phyloP scores from a whole-genome alignment of 352 stramenopile species.

The Elongisporangium undulatum region DNA sequence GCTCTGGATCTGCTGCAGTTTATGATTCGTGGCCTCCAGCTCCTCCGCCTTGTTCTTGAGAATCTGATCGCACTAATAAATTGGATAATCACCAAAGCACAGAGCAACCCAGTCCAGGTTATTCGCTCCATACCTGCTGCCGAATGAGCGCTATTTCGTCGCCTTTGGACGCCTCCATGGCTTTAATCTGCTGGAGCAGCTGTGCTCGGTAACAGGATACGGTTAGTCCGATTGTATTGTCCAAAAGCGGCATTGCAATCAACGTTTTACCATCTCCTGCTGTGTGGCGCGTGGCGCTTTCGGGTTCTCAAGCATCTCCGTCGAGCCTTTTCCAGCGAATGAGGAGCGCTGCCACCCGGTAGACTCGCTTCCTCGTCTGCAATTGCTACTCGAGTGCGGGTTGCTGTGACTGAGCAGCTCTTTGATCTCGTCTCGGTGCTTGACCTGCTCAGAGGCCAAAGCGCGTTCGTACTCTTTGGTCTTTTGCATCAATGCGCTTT shows the following conservation, averaged over 20 bases:
- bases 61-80: slow-evolving; percentile 51
- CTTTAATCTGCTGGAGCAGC: slow-evolving; percentile 39
- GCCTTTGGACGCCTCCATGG: slow-evolving; percentile 59
- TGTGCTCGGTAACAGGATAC: slow-evolving; percentile 15
- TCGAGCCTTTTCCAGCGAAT: neutral
- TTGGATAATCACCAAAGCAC: neutral
- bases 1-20: slow-evolving; percentile 32
- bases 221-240: neutral
- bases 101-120: neutral
- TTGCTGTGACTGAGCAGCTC: slow-evolving; percentile 41
- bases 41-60: slow-evolving; percentile 49
- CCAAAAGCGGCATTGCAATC: neutral
- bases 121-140: slow-evolving; percentile 31
- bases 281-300: slow-evolving; percentile 24
- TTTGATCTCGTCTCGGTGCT: slow-evolving; percentile 53
- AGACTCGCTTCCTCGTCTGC: slow-evolving; percentile 5
- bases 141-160: slow-evolving; percentile 69
- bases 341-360: slow-evolving; percentile 4
- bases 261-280: slow-evolving; percentile 15
- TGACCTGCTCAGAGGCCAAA: slow-evolving; percentile 32
- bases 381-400: slow-evolving; percentile 12
- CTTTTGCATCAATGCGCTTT: slow-evolving; percentile 50
- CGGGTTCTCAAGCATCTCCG: slow-evolving; percentile 7
- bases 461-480: slow-evolving; percentile 57
- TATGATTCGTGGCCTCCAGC: slow-evolving; percentile 21